A percentile compares a stretch with the other conserved stretches of the same genome.
These are phyloP conservation scores for Talaromyces albobiverticillius DNA, from an alignment of 2,329 filamentous ascomycete species.

Conservation along the genomic window DNA sequence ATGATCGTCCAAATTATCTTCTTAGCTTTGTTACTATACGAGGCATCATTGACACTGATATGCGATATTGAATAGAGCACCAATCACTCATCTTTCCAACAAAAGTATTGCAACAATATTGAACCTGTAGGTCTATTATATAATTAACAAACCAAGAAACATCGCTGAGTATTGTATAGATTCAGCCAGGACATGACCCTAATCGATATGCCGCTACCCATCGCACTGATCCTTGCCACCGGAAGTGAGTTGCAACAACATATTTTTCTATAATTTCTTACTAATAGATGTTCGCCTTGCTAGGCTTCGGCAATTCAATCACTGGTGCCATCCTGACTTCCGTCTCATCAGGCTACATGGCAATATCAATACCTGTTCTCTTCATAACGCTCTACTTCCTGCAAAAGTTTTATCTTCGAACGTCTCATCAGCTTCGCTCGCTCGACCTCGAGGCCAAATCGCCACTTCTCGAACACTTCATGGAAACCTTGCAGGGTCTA, in stretches of 20 bases:
- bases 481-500: conserved; percentile 55
- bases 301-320: conserved; percentile 10
- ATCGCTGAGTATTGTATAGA: neutral
- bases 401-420: conserved; percentile 59
- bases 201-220: conserved; percentile 43
- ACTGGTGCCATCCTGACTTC: conserved; percentile 4
- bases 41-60: neutral
- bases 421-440: conserved; percentile 58
- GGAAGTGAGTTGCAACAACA: conserved; percentile 23
- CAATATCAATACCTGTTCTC: conserved; percentile 51
- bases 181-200: conserved; percentile 42
- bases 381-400: conserved; percentile 46
- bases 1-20: neutral
- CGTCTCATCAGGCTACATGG: conserved; percentile 46
- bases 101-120: neutral
- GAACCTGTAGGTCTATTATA: conserved; percentile 3
- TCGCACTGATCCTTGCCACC: conserved; percentile 37
- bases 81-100: neutral
- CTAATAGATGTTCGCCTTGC: neutral
- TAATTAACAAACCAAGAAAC: neutral
- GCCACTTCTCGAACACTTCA: conserved; percentile 57
- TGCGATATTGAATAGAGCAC: neutral
- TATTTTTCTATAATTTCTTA: neutral
- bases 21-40: neutral
- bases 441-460: conserved; percentile 62